Base-by-base conservation (phyloP, 2,329 filamentous ascomycete genomes). In the Myrmaecium sp. region DNA sequence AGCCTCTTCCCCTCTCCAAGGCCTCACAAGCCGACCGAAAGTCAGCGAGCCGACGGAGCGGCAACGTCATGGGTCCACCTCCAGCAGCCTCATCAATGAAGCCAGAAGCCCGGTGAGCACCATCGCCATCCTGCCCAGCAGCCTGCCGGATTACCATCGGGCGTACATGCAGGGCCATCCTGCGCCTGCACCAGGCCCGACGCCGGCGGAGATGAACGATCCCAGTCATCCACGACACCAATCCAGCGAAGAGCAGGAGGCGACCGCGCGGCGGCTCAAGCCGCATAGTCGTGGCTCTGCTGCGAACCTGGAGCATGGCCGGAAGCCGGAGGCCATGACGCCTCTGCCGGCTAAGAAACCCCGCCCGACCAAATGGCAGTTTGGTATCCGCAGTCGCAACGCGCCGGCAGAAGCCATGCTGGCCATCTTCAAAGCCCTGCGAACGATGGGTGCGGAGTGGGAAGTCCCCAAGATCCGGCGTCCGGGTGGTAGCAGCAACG, bases 341-440 rank as follows among this genome's bases (percentile, higher is more conserved):
- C 53, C 55, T n/a, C 39, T 65, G 16, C 69, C 72, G 3, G 39
- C 47, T 11, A 82, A 79, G 57, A 83, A 80, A 49, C 55, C 64
- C 4, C 83, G 80, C 44, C 78, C 78, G 1, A 80, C 84, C 10
- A 81, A 86, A 37, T 98, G 89, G 89, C 89, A 98, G 49, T 98
- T 98, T 47, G 89, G 89, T 30, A 98, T 98, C 34, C 71, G 89
- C 19, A 93, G 82, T 23, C 73, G 89, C 25, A 98, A 95, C 44
- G 78, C 82, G 30, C 89, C 89, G 0, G 82, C 84, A 42, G 89
- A 98, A 50, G 89, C 89, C 0, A 77, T 98, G 51, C 60, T 92
- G 14, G 94, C 86, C 43, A 89, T 98, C 30, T 94, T 94, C 61
- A 83, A 86, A 49, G 84, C 89, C 1, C 60, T 98, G 22, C 64